Evolutionary conservation across 768 basidiomycete species (phyloP), one percentile per base, ranked within the genome.

Genomic region (Lyophyllum atratum): DNA sequence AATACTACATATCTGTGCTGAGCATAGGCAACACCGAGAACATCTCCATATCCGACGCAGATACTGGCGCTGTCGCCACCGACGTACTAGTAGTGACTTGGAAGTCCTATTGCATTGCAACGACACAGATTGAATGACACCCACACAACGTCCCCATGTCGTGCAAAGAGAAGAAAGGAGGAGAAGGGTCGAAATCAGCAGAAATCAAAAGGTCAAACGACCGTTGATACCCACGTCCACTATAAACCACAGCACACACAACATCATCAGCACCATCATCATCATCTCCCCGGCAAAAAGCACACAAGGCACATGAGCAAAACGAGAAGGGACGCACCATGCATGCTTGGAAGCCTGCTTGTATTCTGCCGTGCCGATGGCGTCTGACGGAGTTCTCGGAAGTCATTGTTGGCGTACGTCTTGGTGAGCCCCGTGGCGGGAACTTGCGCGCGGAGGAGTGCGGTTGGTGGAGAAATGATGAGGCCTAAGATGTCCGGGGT

Each of bases 341-440:
- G 92, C 77, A 85, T 87, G 71, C 92, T 93, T 10, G 92, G 92
- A 44, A 93, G 76, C 64, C 92, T 79, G 72, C 92, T 93, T 54
- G 91, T 93, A 65, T 93, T 94, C 68, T 91, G 82, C 64, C 89
- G 82, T 60, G 87, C 82, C 10, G 84, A 81, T 29, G 89, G 81
- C 40, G 76, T 73, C 69, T 87, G 85, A 48, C 92, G 76, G 61
- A 92, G 74, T 66, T 89, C 83, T 52, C 92, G 80, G 64, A 94
- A 94, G 69, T 93, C 92, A 63, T 94, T 92, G 67, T 83, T 88
- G 21, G 68, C 70, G 61, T 94, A 94, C 58, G 82, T 92, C 73
- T 93, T 94, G 11, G 92, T 93, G 25, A 94, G 77, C 17, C 89
- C 89, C 0, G 88, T 62, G 4, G 61, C 89, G 22, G 81, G 78